Percentiles rank a stretch among this genome's conserved stretches.
Conservation (phyloP, 192 early-diverging fungal species). For the Backusella australiensis region DNA sequence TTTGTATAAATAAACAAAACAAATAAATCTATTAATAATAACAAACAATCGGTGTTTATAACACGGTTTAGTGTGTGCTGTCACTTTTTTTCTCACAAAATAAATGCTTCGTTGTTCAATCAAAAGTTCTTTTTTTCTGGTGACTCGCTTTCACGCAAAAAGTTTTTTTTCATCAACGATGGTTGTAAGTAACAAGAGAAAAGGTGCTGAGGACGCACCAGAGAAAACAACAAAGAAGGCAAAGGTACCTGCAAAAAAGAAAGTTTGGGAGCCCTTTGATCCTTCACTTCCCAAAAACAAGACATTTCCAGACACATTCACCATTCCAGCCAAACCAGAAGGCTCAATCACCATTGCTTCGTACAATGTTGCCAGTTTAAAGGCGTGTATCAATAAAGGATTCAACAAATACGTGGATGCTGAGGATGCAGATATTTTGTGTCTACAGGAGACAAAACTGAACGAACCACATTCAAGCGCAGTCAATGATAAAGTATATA, state of each 20-base stretch:
- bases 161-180: background rate
- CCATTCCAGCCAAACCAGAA: conserved; percentile 47
- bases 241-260: conserved; percentile 2
- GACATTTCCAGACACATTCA: conserved; percentile 59
- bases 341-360: conserved; percentile 65
- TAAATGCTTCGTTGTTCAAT: background rate
- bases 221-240: background rate
- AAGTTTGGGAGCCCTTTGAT: conserved; percentile 26
- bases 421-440: conserved; percentile 80
- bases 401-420: conserved; percentile 70
- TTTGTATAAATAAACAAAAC: background rate
- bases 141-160: conserved; percentile 1
- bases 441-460: conserved; percentile 85
- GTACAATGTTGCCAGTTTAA: conserved; percentile 79
- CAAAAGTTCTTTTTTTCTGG: background rate
- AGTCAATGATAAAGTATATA: conserved; percentile 61
- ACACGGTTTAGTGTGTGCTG: background rate
- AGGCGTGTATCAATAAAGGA: conserved; percentile 75
- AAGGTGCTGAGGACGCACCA: background rate
- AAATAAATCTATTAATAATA: background rate
- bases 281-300: conserved; percentile 55
- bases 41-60: background rate
- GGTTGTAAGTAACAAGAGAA: background rate
- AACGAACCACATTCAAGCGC: conserved; percentile 62
- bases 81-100: background rate